A percentile compares a stretch with the other conserved stretches of the same genome.
These are phyloP conservation scores for Trichoderma sp. DNA, from an alignment of 2,329 filamentous ascomycete species.

Conservation along the genomic window DNA sequence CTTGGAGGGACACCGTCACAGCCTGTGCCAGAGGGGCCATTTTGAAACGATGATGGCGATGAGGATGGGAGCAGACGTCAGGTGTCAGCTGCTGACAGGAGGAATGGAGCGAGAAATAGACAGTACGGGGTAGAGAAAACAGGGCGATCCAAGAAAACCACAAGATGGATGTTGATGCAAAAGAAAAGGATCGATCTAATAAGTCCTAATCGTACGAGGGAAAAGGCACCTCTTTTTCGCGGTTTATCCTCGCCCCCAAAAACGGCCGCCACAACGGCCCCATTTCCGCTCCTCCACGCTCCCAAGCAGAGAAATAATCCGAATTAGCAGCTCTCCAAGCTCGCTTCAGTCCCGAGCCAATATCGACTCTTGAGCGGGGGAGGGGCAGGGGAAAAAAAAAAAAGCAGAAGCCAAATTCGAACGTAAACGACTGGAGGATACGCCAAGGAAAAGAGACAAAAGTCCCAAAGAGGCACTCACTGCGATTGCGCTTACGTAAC, in stretches of 20 bases:
- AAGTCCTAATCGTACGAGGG: not conserved
- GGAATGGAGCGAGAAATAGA: not conserved
- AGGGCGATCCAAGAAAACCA: not conserved
- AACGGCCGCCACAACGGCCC: conserved; percentile 10
- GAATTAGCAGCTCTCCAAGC: not conserved
- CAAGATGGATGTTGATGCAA: not conserved
- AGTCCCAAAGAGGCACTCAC: not conserved
- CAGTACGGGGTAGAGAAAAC: too few relatives aligned
- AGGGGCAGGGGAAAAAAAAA: conserved; percentile 1
- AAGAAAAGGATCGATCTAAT: conserved; percentile 20
- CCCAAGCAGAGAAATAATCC: not conserved
- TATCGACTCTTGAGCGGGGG: conserved; percentile 6
- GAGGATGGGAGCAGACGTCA: not conserved
- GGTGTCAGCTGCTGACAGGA: conserved; percentile 17
- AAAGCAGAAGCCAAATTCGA: not conserved
- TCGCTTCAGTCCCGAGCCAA: not conserved
- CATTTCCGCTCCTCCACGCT: conserved; percentile 13
- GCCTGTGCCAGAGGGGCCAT: conserved; percentile 53
- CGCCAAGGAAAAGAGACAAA: not conserved
- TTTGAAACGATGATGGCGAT: not conserved
- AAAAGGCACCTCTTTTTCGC: not conserved
- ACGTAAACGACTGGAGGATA: not conserved
- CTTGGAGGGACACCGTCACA: conserved; percentile 62
- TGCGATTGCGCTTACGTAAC: not conserved
- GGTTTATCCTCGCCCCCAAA: conserved; percentile 5